Evolutionary conservation across 345 rosid species (phyloP).

Genomic region (Physaria fendleri): DNA sequence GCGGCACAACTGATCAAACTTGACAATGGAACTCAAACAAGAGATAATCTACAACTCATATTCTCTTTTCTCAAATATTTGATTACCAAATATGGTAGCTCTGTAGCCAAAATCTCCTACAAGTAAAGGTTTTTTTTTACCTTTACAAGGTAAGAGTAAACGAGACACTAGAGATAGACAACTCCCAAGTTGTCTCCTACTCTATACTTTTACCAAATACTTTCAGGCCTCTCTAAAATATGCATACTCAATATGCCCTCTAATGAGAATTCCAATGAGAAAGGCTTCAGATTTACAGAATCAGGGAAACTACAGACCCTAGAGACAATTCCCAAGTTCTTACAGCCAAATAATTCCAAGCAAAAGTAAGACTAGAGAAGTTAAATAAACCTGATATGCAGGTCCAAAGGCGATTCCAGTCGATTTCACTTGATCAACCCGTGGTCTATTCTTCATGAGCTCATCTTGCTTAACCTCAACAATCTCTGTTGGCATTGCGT

Average conservation of each 20-base stretch:
- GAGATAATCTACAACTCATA: not conserved
- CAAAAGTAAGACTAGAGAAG: constrained; percentile 3
- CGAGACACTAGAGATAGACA: too few relatives aligned
- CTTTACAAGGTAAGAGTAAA: too few relatives aligned
- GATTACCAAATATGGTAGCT: not conserved
- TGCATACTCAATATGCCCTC: not conserved
- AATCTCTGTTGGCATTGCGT: constrained; percentile 61
- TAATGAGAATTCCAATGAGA: not conserved
- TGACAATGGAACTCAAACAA: not conserved
- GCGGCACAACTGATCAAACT: not conserved
- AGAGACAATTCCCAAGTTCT: not conserved
- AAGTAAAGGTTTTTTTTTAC: too few relatives aligned
- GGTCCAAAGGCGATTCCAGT: constrained; percentile 98
- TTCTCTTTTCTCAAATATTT: not conserved
- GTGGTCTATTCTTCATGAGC: constrained; percentile 84
- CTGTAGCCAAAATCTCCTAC: not conserved
- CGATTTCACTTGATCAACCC: constrained; percentile 75
- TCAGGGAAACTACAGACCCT: not conserved
- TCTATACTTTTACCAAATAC: too few relatives aligned
- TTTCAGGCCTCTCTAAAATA: too few relatives aligned
- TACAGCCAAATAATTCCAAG: not conserved
- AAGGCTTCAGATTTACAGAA: not conserved
- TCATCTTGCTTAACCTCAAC: constrained; percentile 96
- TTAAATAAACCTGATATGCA: constrained; percentile 62
- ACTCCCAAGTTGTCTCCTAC: too few relatives aligned